Evolutionary conservation across 768 basidiomycete species (phyloP).

Genomic region (Chalciporus sphaerocephalus): DNA sequence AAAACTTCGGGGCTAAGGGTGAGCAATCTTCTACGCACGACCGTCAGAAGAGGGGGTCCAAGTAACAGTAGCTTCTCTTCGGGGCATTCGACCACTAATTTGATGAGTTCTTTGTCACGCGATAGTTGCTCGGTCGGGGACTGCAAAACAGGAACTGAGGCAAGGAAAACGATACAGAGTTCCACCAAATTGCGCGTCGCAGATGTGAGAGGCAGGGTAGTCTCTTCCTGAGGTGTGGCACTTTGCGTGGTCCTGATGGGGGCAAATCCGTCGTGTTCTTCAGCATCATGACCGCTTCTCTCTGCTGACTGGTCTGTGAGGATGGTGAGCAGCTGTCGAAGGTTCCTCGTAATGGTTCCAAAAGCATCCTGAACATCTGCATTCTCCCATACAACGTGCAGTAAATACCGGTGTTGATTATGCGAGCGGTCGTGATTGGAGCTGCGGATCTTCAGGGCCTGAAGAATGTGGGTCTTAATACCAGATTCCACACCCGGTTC

Average conservation of each 20-base stretch:
- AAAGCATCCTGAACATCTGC: constrained; percentile 60
- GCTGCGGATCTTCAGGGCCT: constrained; percentile 26
- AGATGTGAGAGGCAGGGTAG: constrained; percentile 23
- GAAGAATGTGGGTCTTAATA: constrained; percentile 54
- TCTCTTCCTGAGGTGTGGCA: constrained; percentile 29
- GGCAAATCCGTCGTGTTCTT: constrained; percentile 57
- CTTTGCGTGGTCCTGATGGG: constrained; percentile 42
- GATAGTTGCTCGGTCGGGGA: constrained; percentile 54
- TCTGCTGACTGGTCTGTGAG: constrained; percentile 22
- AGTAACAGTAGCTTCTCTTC: constrained; percentile 56
- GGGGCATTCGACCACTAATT: constrained; percentile 46
- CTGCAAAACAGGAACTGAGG: constrained; percentile 60
- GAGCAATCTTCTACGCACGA: constrained; percentile 52
- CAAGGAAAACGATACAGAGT: constrained; percentile 56
- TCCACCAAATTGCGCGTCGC: constrained; percentile 39
- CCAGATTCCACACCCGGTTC: constrained; percentile 49
- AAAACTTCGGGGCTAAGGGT: constrained; percentile 48
- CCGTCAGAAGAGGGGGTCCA: constrained; percentile 51
- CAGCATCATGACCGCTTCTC: constrained; percentile 26
- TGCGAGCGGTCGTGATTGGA: constrained; percentile 6
- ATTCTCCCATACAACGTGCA: constrained; percentile 62
- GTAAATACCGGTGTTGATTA: constrained; percentile 38
- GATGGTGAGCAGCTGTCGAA: constrained; percentile 42
- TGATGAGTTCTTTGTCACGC: constrained; percentile 56
- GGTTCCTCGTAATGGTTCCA: constrained; percentile 20